These are phyloP conservation scores for Vanrija humicola DNA, from an alignment of 1,284 basidiomycete genomes.

Conservation along the genomic window DNA sequence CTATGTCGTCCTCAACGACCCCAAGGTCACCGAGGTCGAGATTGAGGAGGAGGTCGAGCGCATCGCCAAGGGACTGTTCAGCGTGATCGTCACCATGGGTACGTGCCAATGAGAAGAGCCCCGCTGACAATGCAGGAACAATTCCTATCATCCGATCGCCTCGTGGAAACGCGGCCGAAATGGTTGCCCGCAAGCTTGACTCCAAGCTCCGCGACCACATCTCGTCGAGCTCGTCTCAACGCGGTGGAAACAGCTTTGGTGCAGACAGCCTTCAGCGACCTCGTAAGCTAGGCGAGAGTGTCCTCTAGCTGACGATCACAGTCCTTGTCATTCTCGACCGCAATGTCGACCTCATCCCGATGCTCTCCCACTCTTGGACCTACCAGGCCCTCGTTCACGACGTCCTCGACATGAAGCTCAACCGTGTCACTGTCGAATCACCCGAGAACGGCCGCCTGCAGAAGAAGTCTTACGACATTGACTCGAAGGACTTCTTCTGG, in stretches of 20 bases:
- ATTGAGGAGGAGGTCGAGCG: constrained; percentile 93
- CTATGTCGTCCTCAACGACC: constrained; percentile 90
- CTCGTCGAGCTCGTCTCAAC: constrained; percentile 63
- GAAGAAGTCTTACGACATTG: constrained; percentile 91
- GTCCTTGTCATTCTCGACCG: constrained; percentile 91
- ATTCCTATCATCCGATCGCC: constrained; percentile 95
- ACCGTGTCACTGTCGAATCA: constrained; percentile 78
- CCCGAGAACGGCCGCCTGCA: constrained; percentile 59
- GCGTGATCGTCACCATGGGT: constrained; percentile 89
- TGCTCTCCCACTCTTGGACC: constrained; percentile 97
- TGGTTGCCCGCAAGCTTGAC: constrained; percentile 94
- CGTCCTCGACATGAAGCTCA: constrained; percentile 94
- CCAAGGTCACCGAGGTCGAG: constrained; percentile 79
- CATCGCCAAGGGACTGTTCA: constrained; percentile 85
- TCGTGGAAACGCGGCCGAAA: constrained; percentile 94
- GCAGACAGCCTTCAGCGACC: constrained; percentile 71
- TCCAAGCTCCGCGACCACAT: constrained; percentile 87
- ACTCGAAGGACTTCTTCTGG: constrained; percentile 99
- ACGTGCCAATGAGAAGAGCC: constrained; percentile 25
- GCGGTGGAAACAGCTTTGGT: constrained; percentile 56
- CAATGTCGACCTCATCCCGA: constrained; percentile 91
- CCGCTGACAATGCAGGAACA: constrained; percentile 58
- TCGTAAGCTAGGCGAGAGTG: constrained; percentile 53
- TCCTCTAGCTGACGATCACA: constrained; percentile 36
- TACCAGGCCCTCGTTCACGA: constrained; percentile 98